A percentile compares a stretch with the other conserved stretches of the same genome.
Evolutionary conservation across 306 rosid species (phyloP).

Genomic region (Sechiopsis laciniata): DNA sequence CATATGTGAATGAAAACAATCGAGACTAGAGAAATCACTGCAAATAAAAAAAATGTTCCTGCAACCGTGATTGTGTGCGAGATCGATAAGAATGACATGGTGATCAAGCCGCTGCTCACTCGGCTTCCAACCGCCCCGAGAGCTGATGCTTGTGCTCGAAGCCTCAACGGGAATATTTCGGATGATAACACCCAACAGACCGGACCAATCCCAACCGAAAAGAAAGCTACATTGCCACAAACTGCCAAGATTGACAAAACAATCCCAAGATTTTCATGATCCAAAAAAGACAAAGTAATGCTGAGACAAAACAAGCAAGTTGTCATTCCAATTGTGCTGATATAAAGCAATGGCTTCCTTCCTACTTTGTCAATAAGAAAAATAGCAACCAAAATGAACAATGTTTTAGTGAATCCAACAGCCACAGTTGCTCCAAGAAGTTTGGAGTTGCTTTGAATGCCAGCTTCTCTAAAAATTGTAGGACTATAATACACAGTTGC

Average conservation of each 20-base stretch:
- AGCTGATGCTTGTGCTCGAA: slow-evolving; percentile 85
- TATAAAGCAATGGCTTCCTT: no score
- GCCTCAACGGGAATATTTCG: slow-evolving; percentile 77
- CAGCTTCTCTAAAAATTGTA: no score
- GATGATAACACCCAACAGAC: slow-evolving; percentile 88
- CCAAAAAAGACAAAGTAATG: slow-evolving; percentile 37
- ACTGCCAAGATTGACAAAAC: slow-evolving; percentile 54
- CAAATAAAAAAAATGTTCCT: no score
- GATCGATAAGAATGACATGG: slow-evolving; percentile 20
- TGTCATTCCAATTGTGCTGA: slow-evolving; percentile 60
- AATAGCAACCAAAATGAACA: no score
- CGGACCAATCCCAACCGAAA: slow-evolving; percentile 89
- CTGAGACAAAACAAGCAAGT: slow-evolving; percentile 64
- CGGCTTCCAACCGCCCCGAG: slow-evolving; percentile 83
- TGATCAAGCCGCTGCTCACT: slow-evolving; percentile 40
- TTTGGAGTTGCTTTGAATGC: no score
- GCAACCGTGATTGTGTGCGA: no score
- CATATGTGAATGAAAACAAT: no score
- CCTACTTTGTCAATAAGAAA: no score
- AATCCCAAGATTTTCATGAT: slow-evolving; percentile 43
- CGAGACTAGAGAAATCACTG: no score
- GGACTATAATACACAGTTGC: no score
- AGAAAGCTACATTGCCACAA: slow-evolving; percentile 91
- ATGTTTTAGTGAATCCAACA: no score
- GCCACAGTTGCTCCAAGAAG: no score